A percentile compares a stretch with the other conserved stretches of the same genome.
phyloP scores from a whole-genome alignment of 257 asterid genomes.

The Lantana camara region DNA sequence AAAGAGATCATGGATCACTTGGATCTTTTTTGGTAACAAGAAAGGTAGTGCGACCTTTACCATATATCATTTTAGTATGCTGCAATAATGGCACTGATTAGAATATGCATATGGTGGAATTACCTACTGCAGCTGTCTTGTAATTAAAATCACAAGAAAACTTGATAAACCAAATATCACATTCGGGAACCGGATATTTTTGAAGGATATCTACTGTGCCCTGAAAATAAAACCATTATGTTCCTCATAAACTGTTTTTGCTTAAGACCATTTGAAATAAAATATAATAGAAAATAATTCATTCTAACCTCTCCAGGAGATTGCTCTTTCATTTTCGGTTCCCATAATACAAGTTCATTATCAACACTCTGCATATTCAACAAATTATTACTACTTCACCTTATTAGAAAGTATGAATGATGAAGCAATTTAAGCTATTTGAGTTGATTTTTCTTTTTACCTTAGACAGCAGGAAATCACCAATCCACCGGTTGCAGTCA shows the following conservation, averaged over 20 bases:
- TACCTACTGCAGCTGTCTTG: conserved; percentile 87
- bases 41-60: too few relatives aligned
- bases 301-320: conserved; percentile 94
- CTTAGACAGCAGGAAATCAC: conserved; percentile 93
- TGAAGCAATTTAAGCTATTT: conserved; percentile 7
- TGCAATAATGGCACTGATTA: conserved; percentile 2
- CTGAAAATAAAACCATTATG: conserved; percentile 46
- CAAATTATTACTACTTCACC: conserved; percentile 10
- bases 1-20: conserved; percentile 14
- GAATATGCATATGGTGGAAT: conserved; percentile 14
- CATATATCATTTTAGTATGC: neutral
- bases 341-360: conserved; percentile 95
- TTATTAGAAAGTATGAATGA: conserved; percentile 8
- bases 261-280: neutral
- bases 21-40: neutral
- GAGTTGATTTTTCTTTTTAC: conserved; percentile 37
- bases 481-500: conserved; percentile 97
- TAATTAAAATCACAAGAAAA: conserved; percentile 88
- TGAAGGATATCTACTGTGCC: conserved; percentile 94
- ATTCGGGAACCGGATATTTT: conserved; percentile 95
- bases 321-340: conserved; percentile 93
- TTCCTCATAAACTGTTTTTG: conserved; percentile 15
- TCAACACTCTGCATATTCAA: conserved; percentile 83
- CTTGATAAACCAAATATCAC: conserved; percentile 98
- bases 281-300: conserved; percentile 3